Evolutionary conservation across 148 eudicot genomes (phyloP).

Genomic region (Vaccinium myrtillus): DNA sequence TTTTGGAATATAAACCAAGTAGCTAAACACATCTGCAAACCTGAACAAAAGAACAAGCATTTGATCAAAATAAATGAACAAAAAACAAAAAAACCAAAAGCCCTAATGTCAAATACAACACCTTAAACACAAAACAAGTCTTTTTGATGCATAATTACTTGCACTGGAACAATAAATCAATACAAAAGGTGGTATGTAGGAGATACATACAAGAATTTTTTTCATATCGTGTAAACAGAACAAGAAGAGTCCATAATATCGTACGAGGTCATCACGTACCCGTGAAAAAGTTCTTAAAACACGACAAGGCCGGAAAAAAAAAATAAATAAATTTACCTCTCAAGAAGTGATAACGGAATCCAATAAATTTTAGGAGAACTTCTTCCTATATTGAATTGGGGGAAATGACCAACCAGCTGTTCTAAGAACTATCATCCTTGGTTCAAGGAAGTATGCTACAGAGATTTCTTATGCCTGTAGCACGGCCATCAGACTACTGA

Average conservation of each 20-base stretch:
- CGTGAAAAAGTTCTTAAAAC: not conserved
- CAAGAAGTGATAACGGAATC: not conserved
- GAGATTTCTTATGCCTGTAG: not conserved
- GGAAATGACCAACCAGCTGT: not conserved
- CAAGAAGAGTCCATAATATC: not conserved
- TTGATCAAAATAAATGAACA: not conserved
- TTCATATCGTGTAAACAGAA: not conserved
- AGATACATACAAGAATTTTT: not conserved
- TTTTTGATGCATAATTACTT: not conserved
- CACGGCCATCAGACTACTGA: not conserved
- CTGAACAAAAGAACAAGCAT: slow-evolving; percentile 35
- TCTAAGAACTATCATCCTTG: not conserved
- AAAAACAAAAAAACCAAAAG: not conserved
- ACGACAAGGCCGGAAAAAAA: not conserved
- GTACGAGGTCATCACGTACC: not conserved
- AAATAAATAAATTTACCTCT: not conserved
- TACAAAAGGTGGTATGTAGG: not conserved
- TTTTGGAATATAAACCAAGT: slow-evolving; percentile 54
- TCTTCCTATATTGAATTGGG: not conserved
- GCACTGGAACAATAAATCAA: not conserved
- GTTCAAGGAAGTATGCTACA: not conserved
- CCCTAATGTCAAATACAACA: not conserved
- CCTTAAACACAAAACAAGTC: not conserved
- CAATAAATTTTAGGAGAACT: not conserved
- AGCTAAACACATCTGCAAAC: slow-evolving; percentile 90